phyloP scores from a whole-genome alignment of 352 stramenopile species.

The Globisporangium nagaii region DNA sequence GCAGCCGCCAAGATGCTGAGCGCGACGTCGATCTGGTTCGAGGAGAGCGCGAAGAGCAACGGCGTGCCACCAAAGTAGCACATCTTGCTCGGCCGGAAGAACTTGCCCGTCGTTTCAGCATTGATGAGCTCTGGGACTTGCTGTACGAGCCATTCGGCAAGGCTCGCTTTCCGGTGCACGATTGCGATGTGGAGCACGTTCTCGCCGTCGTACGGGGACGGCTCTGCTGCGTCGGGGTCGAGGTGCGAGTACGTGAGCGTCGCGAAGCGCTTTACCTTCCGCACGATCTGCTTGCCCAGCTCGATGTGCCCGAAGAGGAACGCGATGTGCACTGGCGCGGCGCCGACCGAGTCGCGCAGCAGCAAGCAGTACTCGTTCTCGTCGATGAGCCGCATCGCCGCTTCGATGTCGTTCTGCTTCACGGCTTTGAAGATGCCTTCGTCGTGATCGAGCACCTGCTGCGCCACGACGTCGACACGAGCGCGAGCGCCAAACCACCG shows the following conservation, averaged over 20 bases:
- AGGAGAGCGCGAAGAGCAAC: conserved; percentile 50
- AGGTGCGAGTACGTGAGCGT: conserved; percentile 35
- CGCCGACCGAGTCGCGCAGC: conserved; percentile 43
- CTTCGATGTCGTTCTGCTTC: conserved; percentile 30
- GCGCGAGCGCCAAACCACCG: conserved; percentile 16
- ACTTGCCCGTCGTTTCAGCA: conserved; percentile 40
- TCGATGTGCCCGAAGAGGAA: conserved; percentile 60
- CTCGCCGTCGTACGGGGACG: conserved; percentile 52
- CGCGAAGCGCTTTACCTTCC: conserved; percentile 18
- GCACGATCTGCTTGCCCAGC: conserved; percentile 39
- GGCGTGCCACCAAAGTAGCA: conserved; percentile 64
- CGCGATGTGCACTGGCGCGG: conserved; percentile 41
- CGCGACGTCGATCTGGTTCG: conserved; percentile 45
- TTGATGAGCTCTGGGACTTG: conserved; percentile 32
- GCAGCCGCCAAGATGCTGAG: conserved; percentile 29
- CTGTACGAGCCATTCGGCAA: conserved; percentile 35
- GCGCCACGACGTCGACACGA: conserved; percentile 50
- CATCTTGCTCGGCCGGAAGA: conserved; percentile 39
- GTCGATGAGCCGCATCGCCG: conserved; percentile 24
- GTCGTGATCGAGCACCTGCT: conserved; percentile 52
- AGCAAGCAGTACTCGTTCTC: conserved; percentile 26
- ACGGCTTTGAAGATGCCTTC: conserved; percentile 51
- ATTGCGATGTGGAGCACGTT: conserved; percentile 68
- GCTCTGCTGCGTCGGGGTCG: conserved; percentile 12
- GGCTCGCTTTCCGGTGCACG: conserved; percentile 32